Evolutionary conservation across 768 basidiomycete genomes (phyloP).

Genomic region (Floccularia luteovirens): DNA sequence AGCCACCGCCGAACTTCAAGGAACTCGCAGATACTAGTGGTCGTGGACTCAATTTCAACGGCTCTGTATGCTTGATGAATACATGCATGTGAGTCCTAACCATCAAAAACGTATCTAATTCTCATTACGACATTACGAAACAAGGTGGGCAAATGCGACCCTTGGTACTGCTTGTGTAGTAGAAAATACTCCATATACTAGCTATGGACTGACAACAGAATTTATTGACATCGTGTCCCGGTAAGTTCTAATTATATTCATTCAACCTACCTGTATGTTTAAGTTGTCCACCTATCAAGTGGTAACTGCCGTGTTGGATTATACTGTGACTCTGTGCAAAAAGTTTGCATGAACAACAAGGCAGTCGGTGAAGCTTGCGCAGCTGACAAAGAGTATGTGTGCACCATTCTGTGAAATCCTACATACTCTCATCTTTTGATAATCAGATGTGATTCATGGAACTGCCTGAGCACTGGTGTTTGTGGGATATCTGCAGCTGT

Average conservation of each 20-base stretch:
- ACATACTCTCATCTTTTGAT: not conserved
- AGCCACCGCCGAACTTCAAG: slow-evolving; percentile 54
- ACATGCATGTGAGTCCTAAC: slow-evolving; percentile 59
- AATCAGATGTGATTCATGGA: slow-evolving; percentile 67
- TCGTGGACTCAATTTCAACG: slow-evolving; percentile 70
- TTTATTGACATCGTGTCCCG: slow-evolving; percentile 79
- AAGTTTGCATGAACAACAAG: slow-evolving; percentile 54
- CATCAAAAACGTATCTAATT: not conserved
- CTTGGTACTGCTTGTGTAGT: slow-evolving; percentile 53
- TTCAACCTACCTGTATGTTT: not conserved
- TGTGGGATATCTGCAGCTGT: slow-evolving; percentile 57
- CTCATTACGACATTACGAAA: no score
- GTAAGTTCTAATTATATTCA: slow-evolving; percentile 26
- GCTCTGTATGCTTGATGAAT: slow-evolving; percentile 78
- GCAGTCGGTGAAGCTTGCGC: slow-evolving; percentile 49
- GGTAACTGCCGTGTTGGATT: slow-evolving; percentile 67
- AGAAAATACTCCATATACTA: slow-evolving; percentile 77
- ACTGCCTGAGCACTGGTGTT: slow-evolving; percentile 53
- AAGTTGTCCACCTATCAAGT: slow-evolving; percentile 20
- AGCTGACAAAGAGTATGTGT: slow-evolving; percentile 40
- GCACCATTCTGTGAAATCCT: not conserved
- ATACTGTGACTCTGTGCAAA: slow-evolving; percentile 64
- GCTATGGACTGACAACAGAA: slow-evolving; percentile 50
- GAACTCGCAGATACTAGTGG: slow-evolving; percentile 59
- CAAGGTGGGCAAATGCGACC: slow-evolving; percentile 75